Evolutionary conservation across 1,284 basidiomycete genomes (phyloP), one percentile per base, ranked within the genome.

Genomic region (Salmacisia buchloeana): DNA sequence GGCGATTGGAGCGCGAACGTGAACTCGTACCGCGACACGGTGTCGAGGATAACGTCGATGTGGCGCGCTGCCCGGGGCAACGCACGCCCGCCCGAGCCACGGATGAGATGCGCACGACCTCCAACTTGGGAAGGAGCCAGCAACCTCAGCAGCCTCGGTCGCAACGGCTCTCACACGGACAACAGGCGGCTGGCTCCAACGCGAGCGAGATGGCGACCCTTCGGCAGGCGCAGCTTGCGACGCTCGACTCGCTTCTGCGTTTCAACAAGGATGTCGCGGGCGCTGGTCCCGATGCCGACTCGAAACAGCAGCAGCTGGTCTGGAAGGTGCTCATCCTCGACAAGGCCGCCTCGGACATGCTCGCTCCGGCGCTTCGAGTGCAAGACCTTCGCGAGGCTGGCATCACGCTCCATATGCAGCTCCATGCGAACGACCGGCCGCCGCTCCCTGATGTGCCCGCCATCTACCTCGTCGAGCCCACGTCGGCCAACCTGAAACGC

Each of bases 251-350:
- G 23, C 68, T 78, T 23, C 70, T 79, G 60, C 76, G 78, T 64
- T 72, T 76, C 59, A 79, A 79, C 59, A 67, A 71, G 10, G 69
- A 75, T 2, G 39, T 29, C 3, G 29, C 29, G 12, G 39, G 58
- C 38, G 38, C 58, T 12, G 18, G 27, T 13, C 12, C 6, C 12
- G 39, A n/a, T 21, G n/a, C 18, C 15, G 35, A 58, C 35, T 31
- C 23, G 15, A 31, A 58, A 23, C 34, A 21, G 21, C 34, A 27
- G 3, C 60, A 64, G 1, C 61, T 61, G 13, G 88, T 96, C 3
- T 99, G 96, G 94, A 99, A 98, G 81, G 88, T 98, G 7, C 84
- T 99, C 7, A 88, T 99, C 1, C 84, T 98, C 67, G 96, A 99
- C 81, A 91, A 94, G 77, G 86, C 89, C 69, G 94, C 92, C 59